These are phyloP conservation scores for Periconia sp. DNA, from an alignment of 2,329 filamentous ascomycete species.

Conservation along the genomic window DNA sequence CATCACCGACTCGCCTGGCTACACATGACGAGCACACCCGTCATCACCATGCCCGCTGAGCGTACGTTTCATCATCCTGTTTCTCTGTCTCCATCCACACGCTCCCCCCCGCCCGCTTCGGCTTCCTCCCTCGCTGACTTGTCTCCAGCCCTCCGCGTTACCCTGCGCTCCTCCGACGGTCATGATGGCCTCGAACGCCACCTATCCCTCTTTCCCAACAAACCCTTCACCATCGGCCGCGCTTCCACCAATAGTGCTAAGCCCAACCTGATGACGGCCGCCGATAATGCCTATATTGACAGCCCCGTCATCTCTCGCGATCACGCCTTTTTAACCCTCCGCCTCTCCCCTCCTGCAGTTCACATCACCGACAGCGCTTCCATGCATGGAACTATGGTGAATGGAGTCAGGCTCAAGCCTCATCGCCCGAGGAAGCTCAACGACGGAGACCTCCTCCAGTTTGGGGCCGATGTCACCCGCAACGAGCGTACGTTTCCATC, in stretches of 20 bases:
- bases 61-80: background rate
- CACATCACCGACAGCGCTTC: slow-evolving; percentile 59
- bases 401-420: slow-evolving; percentile 41
- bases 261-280: slow-evolving; percentile 44
- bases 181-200: slow-evolving; percentile 44
- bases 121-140: slow-evolving; percentile 2
- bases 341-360: slow-evolving; percentile 32
- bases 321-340: slow-evolving; percentile 57
- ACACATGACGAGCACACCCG: background rate
- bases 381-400: slow-evolving; percentile 64
- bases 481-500: slow-evolving; percentile 28
- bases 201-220: slow-evolving; percentile 28
- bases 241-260: slow-evolving; percentile 45
- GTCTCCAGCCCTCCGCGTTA: slow-evolving; percentile 28
- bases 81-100: no score
- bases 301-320: slow-evolving; percentile 71
- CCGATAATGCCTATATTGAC: slow-evolving; percentile 67
- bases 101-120: no score
- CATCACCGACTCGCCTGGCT: background rate
- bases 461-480: slow-evolving; percentile 40
- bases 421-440: slow-evolving; percentile 23
- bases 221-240: slow-evolving; percentile 44
- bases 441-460: slow-evolving; percentile 38
- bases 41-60: slow-evolving; percentile 5
- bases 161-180: slow-evolving; percentile 36